phyloP scores from a whole-genome alignment of 495 filamentous ascomycete species.

The Talaromyces thailandensis region DNA sequence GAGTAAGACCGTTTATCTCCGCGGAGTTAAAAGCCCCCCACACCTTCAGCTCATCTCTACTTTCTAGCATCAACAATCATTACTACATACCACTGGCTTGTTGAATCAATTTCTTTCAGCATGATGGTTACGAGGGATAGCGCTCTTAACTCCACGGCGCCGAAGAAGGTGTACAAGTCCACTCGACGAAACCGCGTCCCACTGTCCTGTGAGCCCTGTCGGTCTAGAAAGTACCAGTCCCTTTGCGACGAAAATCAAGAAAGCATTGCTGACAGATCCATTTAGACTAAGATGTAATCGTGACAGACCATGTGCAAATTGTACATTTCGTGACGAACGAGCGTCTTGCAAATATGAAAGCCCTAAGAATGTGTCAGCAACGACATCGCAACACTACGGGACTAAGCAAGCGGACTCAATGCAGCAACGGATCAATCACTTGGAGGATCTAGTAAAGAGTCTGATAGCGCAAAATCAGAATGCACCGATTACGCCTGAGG shows the following conservation, averaged over 20 bases:
- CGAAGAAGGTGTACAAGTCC: not conserved
- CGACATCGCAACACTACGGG: not conserved
- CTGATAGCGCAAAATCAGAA: not conserved
- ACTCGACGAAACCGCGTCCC: conserved; percentile 4
- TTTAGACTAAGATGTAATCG: conserved; percentile 5
- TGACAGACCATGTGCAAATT: conserved; percentile 3
- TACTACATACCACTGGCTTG: not conserved
- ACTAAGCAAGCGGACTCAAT: not conserved
- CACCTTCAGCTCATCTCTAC: not conserved
- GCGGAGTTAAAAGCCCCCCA: not conserved
- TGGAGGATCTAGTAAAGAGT: conserved; percentile 4
- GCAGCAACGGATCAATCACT: conserved; percentile 5
- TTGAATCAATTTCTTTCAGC: not conserved
- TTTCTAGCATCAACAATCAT: not conserved
- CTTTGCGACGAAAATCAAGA: not conserved
- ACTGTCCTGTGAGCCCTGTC: conserved; percentile 6
- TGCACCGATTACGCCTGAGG: not conserved
- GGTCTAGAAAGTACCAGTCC: conserved; percentile 1
- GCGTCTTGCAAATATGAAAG: conserved; percentile 3
- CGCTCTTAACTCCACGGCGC: not conserved
- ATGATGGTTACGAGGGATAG: not conserved
- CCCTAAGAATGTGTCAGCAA: not conserved
- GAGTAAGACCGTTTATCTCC: not conserved
- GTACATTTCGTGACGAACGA: not conserved
- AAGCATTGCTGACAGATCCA: not conserved